Evolutionary conservation across 176 grass and related monocot species (phyloP).

Genomic region (Eragrostis nindensis): DNA sequence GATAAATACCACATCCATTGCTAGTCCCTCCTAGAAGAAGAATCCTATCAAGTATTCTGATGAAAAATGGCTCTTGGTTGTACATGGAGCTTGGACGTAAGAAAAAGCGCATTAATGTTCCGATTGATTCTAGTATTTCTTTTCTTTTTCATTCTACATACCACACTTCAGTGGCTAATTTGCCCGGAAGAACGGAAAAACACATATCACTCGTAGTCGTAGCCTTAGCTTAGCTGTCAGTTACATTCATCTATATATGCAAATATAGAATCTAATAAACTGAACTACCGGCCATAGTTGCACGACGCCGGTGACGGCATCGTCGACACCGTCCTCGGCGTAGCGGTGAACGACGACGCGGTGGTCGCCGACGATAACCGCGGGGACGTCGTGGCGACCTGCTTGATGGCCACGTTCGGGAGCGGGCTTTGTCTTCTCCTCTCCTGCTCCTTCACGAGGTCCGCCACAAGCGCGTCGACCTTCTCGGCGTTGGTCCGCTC

Average conservation of each 20-base stretch:
- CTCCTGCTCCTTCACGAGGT: slow-evolving; percentile 78
- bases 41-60: no score
- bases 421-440: slow-evolving; percentile 55
- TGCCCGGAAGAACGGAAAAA: neutral
- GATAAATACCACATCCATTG: no score
- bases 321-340: slow-evolving; percentile 37
- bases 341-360: slow-evolving; percentile 29
- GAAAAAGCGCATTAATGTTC: no score
- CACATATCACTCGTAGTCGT: slow-evolving; percentile 3
- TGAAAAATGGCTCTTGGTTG: no score
- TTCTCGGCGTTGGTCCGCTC: slow-evolving; percentile 65
- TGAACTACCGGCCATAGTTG: slow-evolving; percentile 31
- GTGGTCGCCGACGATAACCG: slow-evolving; percentile 57
- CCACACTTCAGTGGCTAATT: slow-evolving; percentile 5
- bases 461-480: slow-evolving; percentile 49
- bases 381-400: slow-evolving; percentile 45
- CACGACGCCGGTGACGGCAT: slow-evolving; percentile 53
- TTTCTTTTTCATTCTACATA: no score
- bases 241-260: neutral
- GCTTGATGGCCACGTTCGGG: slow-evolving; percentile 58
- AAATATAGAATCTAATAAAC: neutral
- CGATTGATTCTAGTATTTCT: no score
- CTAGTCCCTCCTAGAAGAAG: no score
- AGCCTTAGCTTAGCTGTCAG: neutral
- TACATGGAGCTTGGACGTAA: no score